A percentile compares a stretch with the other conserved stretches of the same genome.
These are phyloP conservation scores for Triadica sebifera DNA, from an alignment of 345 rosid species.

Conservation along the genomic window DNA sequence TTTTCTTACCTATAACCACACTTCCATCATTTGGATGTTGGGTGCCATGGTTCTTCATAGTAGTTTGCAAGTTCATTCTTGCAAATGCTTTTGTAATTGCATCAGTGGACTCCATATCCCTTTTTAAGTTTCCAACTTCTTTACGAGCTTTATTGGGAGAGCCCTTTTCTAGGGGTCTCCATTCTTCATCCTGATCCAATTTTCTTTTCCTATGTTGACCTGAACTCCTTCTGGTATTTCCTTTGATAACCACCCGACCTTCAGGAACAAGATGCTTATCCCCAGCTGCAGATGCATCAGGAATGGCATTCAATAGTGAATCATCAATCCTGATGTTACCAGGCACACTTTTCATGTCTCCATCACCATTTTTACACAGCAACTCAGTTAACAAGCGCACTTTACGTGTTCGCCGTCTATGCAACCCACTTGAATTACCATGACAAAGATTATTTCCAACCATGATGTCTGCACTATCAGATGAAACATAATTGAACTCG, in stretches of 20 bases:
- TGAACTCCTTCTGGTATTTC: conserved; percentile 25
- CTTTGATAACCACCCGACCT: conserved; percentile 21
- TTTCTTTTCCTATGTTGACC: conserved; percentile 58
- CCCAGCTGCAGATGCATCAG: conserved; percentile 29
- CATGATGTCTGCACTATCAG: conserved; percentile 54
- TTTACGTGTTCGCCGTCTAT: conserved; percentile 62
- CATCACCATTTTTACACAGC: conserved; percentile 41
- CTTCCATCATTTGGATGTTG: conserved; percentile 40
- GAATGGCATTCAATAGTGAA: conserved; percentile 30
- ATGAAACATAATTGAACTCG: conserved; percentile 41
- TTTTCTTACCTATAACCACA: conserved; percentile 47
- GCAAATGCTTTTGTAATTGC: conserved; percentile 28
- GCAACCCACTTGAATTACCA: conserved; percentile 39
- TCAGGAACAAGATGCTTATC: conserved; percentile 24
- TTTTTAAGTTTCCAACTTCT: conserved; percentile 24
- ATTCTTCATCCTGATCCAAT: conserved; percentile 41
- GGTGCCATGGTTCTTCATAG: conserved; percentile 32
- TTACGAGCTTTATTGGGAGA: conserved; percentile 37
- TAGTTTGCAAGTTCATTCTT: conserved; percentile 31
- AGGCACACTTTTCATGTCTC: too few species aligned
- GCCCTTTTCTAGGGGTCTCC: conserved; percentile 31
- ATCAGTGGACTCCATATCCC: conserved; percentile 28
- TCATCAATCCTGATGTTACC: conserved; percentile 32
- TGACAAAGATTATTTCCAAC: conserved; percentile 23
- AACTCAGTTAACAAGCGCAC: conserved; percentile 75